Evolutionary conservation across 2,329 filamentous ascomycete species (phyloP), one percentile per base, ranked within the genome.

Genomic region (Tolypocladium ophioglossoides): DNA sequence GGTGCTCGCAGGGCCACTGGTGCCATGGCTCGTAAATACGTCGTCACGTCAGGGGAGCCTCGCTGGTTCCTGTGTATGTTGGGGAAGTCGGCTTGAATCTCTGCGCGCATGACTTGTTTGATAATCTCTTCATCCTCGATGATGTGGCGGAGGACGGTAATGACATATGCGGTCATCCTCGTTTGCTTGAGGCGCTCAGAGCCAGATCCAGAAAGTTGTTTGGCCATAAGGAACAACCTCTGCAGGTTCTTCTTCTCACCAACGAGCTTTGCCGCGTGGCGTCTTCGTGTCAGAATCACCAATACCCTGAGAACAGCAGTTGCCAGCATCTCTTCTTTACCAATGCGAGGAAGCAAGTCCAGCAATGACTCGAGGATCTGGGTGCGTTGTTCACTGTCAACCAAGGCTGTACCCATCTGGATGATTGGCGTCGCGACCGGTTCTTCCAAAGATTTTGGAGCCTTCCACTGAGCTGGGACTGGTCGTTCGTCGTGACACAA

Each of bases 61-160:
- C 86, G 79, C 34, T 72, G 66, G 46, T 70, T 74, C 38, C 78
- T 69, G 24, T 71, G 70, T 7, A 71, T 65, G 57, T 78, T 77
- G 53, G 89, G 84, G 60, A 96, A 89, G 63, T 82, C 84, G n/a
- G 81, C 74, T 59, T 85, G 83, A 62, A 99, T 95, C 66, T 97
- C 92, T 32, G 85, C 87, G 52, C 86, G 82, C 87, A 99, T 96
- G 56, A 96, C 85, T 66, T 96, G 89, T 60, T 88, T 89, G 56
- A 97, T 80, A 2, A 87, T 94, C 20, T 91, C 86, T 51, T 96
- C 90, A 64, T 99, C 95, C 70, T 99, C 94, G 53, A 97, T 83
- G 59, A 99, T 86, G 65, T 99, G 94, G 41, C 95, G 85, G 46
- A 99, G 74, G 52, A 96, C 86, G 14, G 92, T 80, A 79, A 97